Percentiles rank a stretch among this genome's conserved stretches.
Conservation (phyloP, 768 basidiomycete genomes). For the Boletus huronensis region DNA sequence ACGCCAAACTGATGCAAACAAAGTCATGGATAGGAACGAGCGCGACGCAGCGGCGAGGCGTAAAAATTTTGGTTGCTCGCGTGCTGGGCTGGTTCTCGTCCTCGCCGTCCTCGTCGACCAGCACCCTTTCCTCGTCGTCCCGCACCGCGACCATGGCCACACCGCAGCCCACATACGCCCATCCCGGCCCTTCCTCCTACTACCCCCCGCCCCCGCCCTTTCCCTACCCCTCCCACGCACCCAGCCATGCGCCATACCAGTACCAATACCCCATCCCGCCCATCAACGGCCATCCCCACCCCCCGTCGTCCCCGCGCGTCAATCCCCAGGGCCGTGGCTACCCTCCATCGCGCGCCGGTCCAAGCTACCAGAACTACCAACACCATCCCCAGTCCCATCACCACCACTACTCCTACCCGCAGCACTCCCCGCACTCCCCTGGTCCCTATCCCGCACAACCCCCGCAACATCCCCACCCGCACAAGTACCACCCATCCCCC, state of each 20-base stretch:
- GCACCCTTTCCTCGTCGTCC: constrained; percentile 6
- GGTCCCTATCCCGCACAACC: constrained; percentile 19
- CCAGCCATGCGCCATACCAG: constrained; percentile 26
- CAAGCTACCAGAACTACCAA: constrained; percentile 38
- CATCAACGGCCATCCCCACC: neutral
- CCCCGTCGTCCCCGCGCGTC: constrained; percentile 34
- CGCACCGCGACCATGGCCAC: constrained; percentile 19
- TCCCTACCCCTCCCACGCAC: constrained; percentile 30
- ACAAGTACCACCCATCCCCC: constrained; percentile 23
- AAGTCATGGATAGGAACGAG: too few species aligned
- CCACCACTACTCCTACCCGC: constrained; percentile 34
- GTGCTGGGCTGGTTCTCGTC: constrained; percentile 7
- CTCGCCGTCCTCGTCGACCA: constrained; percentile 5
- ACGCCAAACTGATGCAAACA: constrained; percentile 20
- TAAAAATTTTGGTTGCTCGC: constrained; percentile 13
- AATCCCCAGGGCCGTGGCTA: constrained; percentile 33
- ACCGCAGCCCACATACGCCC: constrained; percentile 24
- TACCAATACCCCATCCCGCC: constrained; percentile 42
- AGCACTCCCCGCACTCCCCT: constrained; percentile 30
- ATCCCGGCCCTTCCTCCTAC: constrained; percentile 29
- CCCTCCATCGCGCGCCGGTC: constrained; percentile 36
- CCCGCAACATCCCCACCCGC: constrained; percentile 26
- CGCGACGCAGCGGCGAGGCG: neutral
- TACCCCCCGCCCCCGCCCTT: constrained; percentile 31
- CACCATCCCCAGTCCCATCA: constrained; percentile 24